Evolutionary conservation across 352 stramenopile species (phyloP), one percentile per base, ranked within the genome.

Genomic region (Pythium volutum): DNA sequence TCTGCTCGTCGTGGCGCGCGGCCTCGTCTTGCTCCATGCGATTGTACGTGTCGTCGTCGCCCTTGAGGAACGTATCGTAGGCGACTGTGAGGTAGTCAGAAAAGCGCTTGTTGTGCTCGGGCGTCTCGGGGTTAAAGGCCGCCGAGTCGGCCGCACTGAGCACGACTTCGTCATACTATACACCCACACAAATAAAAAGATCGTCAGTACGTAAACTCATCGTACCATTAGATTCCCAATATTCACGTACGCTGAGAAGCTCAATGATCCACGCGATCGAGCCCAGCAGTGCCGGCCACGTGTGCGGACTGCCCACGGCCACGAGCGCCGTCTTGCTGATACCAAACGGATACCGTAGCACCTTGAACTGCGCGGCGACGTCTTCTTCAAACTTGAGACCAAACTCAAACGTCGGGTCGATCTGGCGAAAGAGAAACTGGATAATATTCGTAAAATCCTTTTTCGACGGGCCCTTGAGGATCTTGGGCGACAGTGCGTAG

Each of bases 391-490:
- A 81, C 59, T 92, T 91, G 54, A 71, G 38, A 10, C 76, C 74
- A 53, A 92, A 90, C 58, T 84, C 74, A 54, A 93, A 94, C 47
- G 79, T 97, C n/a, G 89, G 81, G 69, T 99, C 97, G 22, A 99
- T 69, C 49, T 95, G 77, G 12, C 91, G 80, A 56, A 99, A 97
- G 29, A 99, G 73, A 65, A 99, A 99, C 22, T 91, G 85, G 54
- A 99, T 84, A 59, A 99, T 98, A 66, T 98, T 95, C 62, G 84
- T 86, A 67, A 99, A 99, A 67, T 99, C 97, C 62, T 98, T 98
- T 39, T 96, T 96, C 16, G 94, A 98, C 5, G 97, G 96, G 4
- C 90, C 82, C 18, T 87, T 85, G 18, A 99, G 76, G 42, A 96
- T 84, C 60, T 98, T 97, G 6, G 80, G 80, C 0, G 83, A 88